Evolutionary conservation across 176 grass and related monocot species (phyloP).

Genomic region (Oryza glumipatula): DNA sequence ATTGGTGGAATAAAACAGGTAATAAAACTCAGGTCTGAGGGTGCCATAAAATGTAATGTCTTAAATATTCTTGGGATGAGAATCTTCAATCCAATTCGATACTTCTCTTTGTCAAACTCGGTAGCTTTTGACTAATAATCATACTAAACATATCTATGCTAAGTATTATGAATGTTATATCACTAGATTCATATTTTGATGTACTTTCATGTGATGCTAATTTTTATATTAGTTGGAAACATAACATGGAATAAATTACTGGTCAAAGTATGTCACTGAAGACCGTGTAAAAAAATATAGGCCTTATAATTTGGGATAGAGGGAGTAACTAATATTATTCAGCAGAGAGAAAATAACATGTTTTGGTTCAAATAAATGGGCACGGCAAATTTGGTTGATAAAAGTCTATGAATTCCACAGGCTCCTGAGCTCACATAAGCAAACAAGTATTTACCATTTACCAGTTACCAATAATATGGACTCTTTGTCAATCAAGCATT

Average conservation of each 20-base stretch:
- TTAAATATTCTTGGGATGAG: neutral
- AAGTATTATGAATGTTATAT: too few relatives aligned
- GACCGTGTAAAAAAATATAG: too few relatives aligned
- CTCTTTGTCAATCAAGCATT: neutral
- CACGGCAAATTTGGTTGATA: conserved; percentile 4
- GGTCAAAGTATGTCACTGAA: too few relatives aligned
- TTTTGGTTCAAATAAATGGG: conserved; percentile 26
- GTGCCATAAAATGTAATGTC: conserved; percentile 12
- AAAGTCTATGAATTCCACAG: conserved; percentile 15
- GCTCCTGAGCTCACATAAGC: conserved; percentile 12
- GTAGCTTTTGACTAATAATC: too few relatives aligned
- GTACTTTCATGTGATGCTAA: too few relatives aligned
- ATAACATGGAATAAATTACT: too few relatives aligned
- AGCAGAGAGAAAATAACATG: neutral
- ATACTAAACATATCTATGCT: too few relatives aligned
- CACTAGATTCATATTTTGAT: too few relatives aligned
- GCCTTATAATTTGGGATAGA: too few relatives aligned
- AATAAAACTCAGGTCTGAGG: neutral
- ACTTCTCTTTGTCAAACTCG: neutral
- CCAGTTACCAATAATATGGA: conserved; percentile 19
- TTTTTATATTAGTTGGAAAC: too few relatives aligned
- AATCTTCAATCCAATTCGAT: conserved; percentile 5
- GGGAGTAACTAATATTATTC: conserved; percentile 4
- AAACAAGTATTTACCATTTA: conserved; percentile 11
- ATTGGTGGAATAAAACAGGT: neutral